phyloP scores from a whole-genome alignment of 768 basidiomycete species.

The Kwoniella sp. region DNA sequence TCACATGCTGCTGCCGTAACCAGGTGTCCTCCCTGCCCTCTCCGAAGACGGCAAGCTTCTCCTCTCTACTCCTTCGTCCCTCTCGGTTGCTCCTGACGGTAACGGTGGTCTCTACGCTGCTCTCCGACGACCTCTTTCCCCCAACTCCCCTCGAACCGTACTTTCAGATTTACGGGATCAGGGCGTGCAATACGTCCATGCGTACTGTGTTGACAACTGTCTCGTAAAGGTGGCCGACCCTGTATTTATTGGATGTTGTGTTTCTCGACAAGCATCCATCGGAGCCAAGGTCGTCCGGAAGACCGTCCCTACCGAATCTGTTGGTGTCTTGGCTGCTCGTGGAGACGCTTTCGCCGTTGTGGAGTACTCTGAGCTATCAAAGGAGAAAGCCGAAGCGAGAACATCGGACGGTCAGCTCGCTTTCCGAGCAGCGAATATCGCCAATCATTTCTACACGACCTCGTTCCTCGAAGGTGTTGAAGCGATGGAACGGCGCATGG shows the following conservation, averaged over 20 bases:
- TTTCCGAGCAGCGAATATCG: slow-evolving; percentile 96
- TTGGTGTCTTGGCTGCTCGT: slow-evolving; percentile 87
- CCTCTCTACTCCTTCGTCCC: slow-evolving; percentile 71
- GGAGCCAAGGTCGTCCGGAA: slow-evolving; percentile 97
- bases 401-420: slow-evolving; percentile 75
- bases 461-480: slow-evolving; percentile 76
- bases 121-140: slow-evolving; percentile 69
- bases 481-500: slow-evolving; percentile 80
- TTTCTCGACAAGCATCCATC: slow-evolving; percentile 82
- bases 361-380: slow-evolving; percentile 94
- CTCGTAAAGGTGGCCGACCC: slow-evolving; percentile 96
- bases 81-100: slow-evolving; percentile 96
- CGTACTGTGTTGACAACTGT: slow-evolving; percentile 98
- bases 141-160: slow-evolving; percentile 66
- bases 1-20: not conserved
- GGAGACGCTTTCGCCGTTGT: slow-evolving; percentile 87
- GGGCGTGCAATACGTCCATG: slow-evolving; percentile 83
- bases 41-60: slow-evolving; percentile 91
- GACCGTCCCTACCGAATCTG: slow-evolving; percentile 77
- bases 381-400: slow-evolving; percentile 74
- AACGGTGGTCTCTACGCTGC: slow-evolving; percentile 98
- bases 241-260: slow-evolving; percentile 92
- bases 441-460: slow-evolving; percentile 95
- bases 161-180: slow-evolving; percentile 78
- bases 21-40: slow-evolving; percentile 93